A percentile compares a stretch with the other conserved stretches of the same genome.
Conservation (phyloP, 139 green algal species). For the Eudorina sp. region DNA sequence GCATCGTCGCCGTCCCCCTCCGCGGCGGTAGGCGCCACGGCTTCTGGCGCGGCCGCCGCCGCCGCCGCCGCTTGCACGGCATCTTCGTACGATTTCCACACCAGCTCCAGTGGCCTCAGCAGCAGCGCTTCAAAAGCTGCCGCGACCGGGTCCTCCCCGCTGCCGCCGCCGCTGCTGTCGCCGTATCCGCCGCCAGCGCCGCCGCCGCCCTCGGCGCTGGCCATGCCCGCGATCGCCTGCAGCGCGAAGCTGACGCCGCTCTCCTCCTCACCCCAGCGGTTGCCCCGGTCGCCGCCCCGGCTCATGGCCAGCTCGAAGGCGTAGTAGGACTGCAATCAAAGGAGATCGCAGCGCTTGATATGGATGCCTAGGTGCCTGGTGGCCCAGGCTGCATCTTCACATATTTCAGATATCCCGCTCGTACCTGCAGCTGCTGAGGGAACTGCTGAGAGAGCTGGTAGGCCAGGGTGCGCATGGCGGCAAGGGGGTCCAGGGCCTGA, state of each 20-base stretch:
- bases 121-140: conserved; percentile 30
- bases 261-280: not conserved
- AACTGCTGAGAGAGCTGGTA: conserved; percentile 18
- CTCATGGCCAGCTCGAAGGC: not conserved
- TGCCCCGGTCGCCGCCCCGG: not conserved
- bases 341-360: not conserved
- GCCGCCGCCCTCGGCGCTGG: not conserved
- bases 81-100: conserved; percentile 18
- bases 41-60: not conserved
- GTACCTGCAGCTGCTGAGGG: conserved; percentile 32
- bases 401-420: not conserved
- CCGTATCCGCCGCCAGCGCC: too few relatives aligned
- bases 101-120: not conserved
- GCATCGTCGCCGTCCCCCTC: not conserved
- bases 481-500: conserved; percentile 21
- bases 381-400: not conserved
- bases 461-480: not conserved
- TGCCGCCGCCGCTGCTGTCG: not conserved
- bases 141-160: not conserved
- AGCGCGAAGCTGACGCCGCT: not conserved
- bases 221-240: not conserved
- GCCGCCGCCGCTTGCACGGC: not conserved
- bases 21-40: not conserved
- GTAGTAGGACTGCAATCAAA: not conserved
- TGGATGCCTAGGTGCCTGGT: not conserved